Percentiles rank a stretch among this genome's conserved stretches.
Evolutionary conservation across 1,139 yeast genomes (phyloP).

Genomic region (Entelexis sorbosivorans): DNA sequence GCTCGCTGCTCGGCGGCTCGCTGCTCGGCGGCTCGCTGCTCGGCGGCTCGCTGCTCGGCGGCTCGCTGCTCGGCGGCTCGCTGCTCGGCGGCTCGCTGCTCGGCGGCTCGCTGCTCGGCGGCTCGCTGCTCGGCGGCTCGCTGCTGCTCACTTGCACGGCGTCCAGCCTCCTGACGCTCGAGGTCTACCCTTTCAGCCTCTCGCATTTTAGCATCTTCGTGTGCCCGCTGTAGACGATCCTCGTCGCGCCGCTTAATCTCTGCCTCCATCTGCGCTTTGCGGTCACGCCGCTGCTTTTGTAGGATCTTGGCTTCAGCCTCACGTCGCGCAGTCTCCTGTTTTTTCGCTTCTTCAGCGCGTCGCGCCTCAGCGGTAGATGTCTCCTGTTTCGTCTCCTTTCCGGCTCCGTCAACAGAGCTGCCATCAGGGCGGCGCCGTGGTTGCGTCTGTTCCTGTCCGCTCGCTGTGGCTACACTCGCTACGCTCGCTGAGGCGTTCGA

Average conservation of each 20-base stretch:
- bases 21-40: too few relatives aligned
- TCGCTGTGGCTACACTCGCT: too few relatives aligned
- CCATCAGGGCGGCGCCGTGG: not conserved
- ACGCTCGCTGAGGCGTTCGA: too few relatives aligned
- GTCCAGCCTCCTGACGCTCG: not conserved
- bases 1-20: too few relatives aligned
- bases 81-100: not conserved
- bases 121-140: not conserved
- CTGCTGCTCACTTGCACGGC: not conserved
- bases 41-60: not conserved
- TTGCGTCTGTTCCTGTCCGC: not conserved
- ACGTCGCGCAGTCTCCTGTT: not conserved
- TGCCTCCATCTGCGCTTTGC: not conserved
- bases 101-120: not conserved
- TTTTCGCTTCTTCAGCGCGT: not conserved
- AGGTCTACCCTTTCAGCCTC: not conserved
- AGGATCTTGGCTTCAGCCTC: constrained; percentile 1
- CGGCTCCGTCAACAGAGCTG: not conserved
- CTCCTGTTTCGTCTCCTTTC: not conserved
- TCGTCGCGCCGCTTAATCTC: not conserved
- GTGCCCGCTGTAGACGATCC: not conserved
- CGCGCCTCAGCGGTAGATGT: not conserved
- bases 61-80: not conserved
- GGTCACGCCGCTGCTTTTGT: not conserved
- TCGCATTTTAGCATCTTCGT: not conserved